Evolutionary conservation across 768 basidiomycete species (phyloP).

Genomic region (Suillus subaureus): DNA sequence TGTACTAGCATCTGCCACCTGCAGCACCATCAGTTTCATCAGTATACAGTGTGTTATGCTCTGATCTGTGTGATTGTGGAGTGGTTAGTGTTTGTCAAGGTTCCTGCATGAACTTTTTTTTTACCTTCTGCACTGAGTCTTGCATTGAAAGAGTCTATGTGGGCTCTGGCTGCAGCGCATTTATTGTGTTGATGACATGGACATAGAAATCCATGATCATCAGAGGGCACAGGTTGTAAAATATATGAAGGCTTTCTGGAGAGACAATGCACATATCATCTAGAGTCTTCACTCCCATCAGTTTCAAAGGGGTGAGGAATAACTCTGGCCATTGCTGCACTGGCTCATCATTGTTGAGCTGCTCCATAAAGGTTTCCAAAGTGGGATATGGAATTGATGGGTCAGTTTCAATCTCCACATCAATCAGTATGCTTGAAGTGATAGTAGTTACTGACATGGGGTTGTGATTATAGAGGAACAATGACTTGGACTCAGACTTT

Average conservation of each 20-base stretch:
- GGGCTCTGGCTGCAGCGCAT: conserved; percentile 1
- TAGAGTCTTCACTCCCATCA: conserved; percentile 5
- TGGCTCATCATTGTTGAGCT: conserved; percentile 7
- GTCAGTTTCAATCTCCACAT: conserved; percentile 6
- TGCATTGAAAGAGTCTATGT: too few species aligned
- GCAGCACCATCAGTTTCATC: too few species aligned
- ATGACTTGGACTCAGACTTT: too few species aligned
- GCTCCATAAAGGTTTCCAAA: background rate
- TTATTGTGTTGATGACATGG: conserved; percentile 7
- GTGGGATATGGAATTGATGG: conserved; percentile 4
- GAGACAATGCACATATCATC: conserved; percentile 12
- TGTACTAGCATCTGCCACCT: too few species aligned
- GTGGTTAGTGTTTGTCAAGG: too few species aligned
- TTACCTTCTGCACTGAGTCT: too few species aligned
- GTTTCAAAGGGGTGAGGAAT: conserved; percentile 6
- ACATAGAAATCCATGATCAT: conserved; percentile 14
- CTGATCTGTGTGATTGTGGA: too few species aligned
- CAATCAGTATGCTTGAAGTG: background rate
- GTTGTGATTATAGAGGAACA: too few species aligned
- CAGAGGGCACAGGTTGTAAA: conserved; percentile 3
- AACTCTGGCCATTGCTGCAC: background rate
- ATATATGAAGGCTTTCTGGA: conserved; percentile 4
- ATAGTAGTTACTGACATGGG: background rate
- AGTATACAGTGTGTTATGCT: too few species aligned
- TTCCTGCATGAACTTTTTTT: too few species aligned